Percentiles rank a stretch among this genome's conserved stretches.
These are phyloP conservation scores for Arabidopsis thaliana DNA, from an alignment of 345 rosid genomes.

Conservation along the genomic window TAIR10.1 NC_003075.7:18109001-18109500, in stretches of 20 bases:
- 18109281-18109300: slow-evolving; percentile 96
- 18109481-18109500: slow-evolving; percentile 88
- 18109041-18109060: slow-evolving; percentile 99
- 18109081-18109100: slow-evolving; percentile 95
- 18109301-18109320: slow-evolving; percentile 98
- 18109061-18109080: slow-evolving; percentile 99
- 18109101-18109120: slow-evolving; percentile 96
- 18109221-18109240: not conserved
- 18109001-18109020: slow-evolving; percentile 97
- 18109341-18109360: slow-evolving; percentile 92
- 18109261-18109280: slow-evolving; percentile 98
- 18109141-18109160: slow-evolving; percentile 96
- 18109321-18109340: slow-evolving; percentile 97
- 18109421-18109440: slow-evolving; percentile 91
- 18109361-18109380: slow-evolving; percentile 97
- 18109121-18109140: slow-evolving; percentile 97
- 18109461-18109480: slow-evolving; percentile 64
- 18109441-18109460: slow-evolving; percentile 70
- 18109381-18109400: slow-evolving; percentile 79
- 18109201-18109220: not conserved
- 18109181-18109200: not conserved
- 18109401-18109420: slow-evolving; percentile 82
- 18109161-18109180: slow-evolving; percentile 1
- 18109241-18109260: slow-evolving; percentile 93
- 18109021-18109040: slow-evolving; percentile 94